Conservation (phyloP, 176 grass and related monocot genomes). For the Stipa capillata region DNA sequence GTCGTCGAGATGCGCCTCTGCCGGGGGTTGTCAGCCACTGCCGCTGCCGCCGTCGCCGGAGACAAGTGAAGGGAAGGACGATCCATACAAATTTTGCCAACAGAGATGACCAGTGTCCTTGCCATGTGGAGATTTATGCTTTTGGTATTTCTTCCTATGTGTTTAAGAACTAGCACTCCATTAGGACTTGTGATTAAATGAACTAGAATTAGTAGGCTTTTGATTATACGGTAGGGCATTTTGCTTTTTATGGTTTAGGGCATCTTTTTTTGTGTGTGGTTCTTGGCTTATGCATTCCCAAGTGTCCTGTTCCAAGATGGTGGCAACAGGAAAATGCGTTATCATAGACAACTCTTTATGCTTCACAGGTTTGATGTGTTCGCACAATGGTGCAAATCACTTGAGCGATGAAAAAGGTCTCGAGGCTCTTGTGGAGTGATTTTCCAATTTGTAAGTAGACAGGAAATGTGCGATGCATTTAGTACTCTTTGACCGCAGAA, state of each 20-base stretch:
- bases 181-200: background rate
- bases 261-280: background rate
- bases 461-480: background rate
- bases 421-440: too few relatives aligned
- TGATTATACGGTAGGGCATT: background rate
- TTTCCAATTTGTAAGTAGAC: background rate
- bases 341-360: background rate
- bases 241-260: too few relatives aligned
- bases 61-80: background rate
- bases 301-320: background rate
- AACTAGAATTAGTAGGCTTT: background rate
- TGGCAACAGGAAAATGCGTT: background rate
- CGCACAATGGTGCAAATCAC: background rate
- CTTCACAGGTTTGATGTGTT: background rate
- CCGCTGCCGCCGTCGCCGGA: too few relatives aligned
- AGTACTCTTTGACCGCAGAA: background rate
- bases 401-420: background rate
- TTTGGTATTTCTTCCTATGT: background rate
- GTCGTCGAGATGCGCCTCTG: constrained; percentile 37
- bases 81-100: background rate
- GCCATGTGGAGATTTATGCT: background rate
- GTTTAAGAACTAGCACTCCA: background rate
- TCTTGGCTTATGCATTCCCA: background rate
- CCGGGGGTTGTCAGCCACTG: background rate
- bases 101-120: background rate